Evolutionary conservation across 345 rosid genomes (phyloP).

Genomic region (Eucalyptus grandis): DNA sequence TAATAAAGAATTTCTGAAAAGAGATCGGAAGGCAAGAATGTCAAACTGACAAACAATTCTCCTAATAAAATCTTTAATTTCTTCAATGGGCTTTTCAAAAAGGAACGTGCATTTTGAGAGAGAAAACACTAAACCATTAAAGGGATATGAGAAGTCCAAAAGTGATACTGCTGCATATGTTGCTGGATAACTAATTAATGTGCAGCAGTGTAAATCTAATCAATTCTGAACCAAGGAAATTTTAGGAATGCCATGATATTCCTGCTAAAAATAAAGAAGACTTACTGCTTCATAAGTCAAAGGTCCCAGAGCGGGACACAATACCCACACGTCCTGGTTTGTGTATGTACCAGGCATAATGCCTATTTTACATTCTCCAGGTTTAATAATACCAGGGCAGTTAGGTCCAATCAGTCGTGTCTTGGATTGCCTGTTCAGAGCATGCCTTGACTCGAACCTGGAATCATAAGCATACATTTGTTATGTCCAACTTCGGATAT

Average conservation of each 20-base stretch:
- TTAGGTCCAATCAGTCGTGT: constrained; percentile 94
- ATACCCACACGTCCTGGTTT: constrained; percentile 94
- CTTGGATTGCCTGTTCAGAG: constrained; percentile 77
- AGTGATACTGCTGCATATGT: neutral
- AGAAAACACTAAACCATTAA: neutral
- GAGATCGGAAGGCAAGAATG: neutral
- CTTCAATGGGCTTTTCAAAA: neutral
- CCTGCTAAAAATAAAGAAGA: neutral
- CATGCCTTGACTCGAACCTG: constrained; percentile 94
- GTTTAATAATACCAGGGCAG: constrained; percentile 91
- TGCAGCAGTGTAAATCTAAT: neutral
- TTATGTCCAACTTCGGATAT: neutral
- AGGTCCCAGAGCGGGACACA: constrained; percentile 93
- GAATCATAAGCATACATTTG: neutral
- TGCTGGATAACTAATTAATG: neutral
- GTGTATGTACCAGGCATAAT: constrained; percentile 97
- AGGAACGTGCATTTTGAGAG: neutral
- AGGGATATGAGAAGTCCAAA: neutral
- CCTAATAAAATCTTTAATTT: neutral
- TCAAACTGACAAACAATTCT: neutral
- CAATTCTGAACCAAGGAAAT: neutral
- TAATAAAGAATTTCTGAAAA: neutral
- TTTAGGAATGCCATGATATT: neutral
- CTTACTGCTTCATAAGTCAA: constrained; percentile 99
- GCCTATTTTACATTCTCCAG: constrained; percentile 92